Conservation (phyloP, 257 asterid genomes). For the Scutellaria minor region DNA sequence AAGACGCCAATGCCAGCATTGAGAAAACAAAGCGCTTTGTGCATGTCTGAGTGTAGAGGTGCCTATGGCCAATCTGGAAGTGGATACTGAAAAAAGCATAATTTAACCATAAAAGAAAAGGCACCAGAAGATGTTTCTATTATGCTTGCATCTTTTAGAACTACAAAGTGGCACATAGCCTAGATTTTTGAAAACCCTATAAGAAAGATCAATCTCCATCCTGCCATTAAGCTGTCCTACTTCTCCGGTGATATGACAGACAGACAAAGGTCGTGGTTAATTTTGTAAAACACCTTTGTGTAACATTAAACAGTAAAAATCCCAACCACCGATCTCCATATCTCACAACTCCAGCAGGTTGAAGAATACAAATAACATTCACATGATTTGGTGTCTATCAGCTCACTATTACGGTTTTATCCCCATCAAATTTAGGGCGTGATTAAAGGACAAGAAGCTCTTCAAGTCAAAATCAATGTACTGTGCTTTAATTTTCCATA, state of each 20-base stretch:
- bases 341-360: conserved; percentile 5
- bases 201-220: conserved; percentile 6
- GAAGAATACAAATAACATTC: background rate
- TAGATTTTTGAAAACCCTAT: conserved; percentile 6
- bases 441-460: conserved; percentile 4
- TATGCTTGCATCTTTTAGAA: background rate
- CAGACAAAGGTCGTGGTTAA: background rate
- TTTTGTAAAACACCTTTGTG: conserved; percentile 17
- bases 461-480: conserved; percentile 30
- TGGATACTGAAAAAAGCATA: background rate
- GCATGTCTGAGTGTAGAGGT: conserved; percentile 18
- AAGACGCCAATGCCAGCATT: background rate
- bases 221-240: background rate
- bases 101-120: conserved; percentile 15
- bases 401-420: background rate
- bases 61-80: conserved; percentile 9
- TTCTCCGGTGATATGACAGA: background rate
- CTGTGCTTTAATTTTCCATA: conserved; percentile 14
- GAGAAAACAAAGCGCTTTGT: background rate
- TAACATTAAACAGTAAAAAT: background rate
- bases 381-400: conserved; percentile 9
- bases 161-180: conserved; percentile 11
- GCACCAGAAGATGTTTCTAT: background rate
- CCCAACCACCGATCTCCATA: conserved; percentile 21
- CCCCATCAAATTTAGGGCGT: conserved; percentile 17